Conservation (phyloP, 306 rosid genomes). For the Citrullus colocynthis region DNA sequence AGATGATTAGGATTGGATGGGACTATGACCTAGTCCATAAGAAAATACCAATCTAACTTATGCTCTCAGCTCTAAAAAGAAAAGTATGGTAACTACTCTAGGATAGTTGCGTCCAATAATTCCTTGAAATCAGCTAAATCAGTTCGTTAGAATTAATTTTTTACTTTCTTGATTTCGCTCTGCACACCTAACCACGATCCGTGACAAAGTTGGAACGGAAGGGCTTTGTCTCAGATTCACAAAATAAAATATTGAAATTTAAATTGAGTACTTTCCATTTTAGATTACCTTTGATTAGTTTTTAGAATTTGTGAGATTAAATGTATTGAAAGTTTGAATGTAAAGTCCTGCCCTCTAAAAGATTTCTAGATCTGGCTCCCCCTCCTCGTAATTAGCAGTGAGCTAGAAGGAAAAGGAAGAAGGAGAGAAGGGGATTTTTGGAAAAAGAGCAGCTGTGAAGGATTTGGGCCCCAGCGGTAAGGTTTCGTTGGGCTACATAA, state of each 20-base stretch:
- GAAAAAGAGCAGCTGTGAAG: too few species aligned
- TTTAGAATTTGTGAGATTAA: background rate
- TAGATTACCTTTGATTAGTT: background rate
- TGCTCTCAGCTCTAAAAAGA: background rate
- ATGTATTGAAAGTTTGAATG: background rate
- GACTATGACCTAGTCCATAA: background rate
- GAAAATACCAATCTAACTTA: background rate
- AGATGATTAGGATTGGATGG: background rate
- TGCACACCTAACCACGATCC: background rate
- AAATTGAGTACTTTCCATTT: background rate
- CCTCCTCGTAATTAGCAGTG: background rate
- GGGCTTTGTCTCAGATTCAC: background rate
- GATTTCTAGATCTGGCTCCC: background rate
- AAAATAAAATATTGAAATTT: background rate
- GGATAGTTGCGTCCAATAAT: background rate
- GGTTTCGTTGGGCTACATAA: too few species aligned
- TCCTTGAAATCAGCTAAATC: background rate
- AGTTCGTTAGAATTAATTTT: background rate
- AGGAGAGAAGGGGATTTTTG: too few species aligned
- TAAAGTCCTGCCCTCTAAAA: background rate
- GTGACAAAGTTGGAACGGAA: background rate
- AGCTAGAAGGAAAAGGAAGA: background rate
- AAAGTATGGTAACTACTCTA: background rate
- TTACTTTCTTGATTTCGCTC: background rate
- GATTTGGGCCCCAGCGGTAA: too few species aligned